A percentile compares a stretch with the other conserved stretches of the same genome.
phyloP scores from a whole-genome alignment of 306 rosid genomes.

The Medicago arabica region DNA sequence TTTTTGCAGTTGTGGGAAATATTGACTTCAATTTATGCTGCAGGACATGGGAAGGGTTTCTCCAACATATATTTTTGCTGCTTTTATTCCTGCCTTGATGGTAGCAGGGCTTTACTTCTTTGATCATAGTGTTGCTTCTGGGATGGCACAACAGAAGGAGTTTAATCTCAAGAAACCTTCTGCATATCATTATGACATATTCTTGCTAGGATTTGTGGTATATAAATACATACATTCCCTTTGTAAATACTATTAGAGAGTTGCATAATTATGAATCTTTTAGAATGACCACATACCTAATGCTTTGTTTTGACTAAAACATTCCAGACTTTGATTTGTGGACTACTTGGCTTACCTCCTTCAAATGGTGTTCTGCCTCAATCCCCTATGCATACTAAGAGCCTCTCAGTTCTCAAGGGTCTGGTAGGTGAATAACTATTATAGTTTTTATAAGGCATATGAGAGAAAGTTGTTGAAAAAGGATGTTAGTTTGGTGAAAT shows the following conservation, averaged over 20 bases:
- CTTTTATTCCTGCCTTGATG: slow-evolving; percentile 82
- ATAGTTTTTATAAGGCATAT: too few species aligned
- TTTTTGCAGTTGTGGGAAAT: too few species aligned
- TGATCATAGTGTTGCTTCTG: slow-evolving; percentile 85
- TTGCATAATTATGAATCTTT: background rate
- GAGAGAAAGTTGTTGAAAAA: too few species aligned
- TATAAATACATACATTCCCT: background rate
- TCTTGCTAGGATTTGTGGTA: slow-evolving; percentile 68
- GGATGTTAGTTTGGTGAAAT: too few species aligned
- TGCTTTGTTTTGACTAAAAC: too few species aligned
- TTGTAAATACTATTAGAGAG: slow-evolving; percentile 22
- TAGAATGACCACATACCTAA: background rate
- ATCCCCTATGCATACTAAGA: slow-evolving; percentile 93
- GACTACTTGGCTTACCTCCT: slow-evolving; percentile 85
- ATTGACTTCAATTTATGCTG: too few species aligned
- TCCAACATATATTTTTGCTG: slow-evolving; percentile 11
- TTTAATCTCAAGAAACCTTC: slow-evolving; percentile 73
- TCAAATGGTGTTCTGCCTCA: slow-evolving; percentile 96
- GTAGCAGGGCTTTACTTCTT: slow-evolving; percentile 85
- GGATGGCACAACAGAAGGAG: slow-evolving; percentile 85
- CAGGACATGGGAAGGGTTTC: too few species aligned
- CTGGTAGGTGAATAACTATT: slow-evolving; percentile 38
- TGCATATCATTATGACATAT: slow-evolving; percentile 79
- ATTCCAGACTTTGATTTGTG: slow-evolving; percentile 78
- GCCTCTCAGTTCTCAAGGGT: slow-evolving; percentile 77